These are phyloP conservation scores for Cladophialophora immunda DNA, from an alignment of 2,329 filamentous ascomycete species.

Conservation along the genomic window DNA sequence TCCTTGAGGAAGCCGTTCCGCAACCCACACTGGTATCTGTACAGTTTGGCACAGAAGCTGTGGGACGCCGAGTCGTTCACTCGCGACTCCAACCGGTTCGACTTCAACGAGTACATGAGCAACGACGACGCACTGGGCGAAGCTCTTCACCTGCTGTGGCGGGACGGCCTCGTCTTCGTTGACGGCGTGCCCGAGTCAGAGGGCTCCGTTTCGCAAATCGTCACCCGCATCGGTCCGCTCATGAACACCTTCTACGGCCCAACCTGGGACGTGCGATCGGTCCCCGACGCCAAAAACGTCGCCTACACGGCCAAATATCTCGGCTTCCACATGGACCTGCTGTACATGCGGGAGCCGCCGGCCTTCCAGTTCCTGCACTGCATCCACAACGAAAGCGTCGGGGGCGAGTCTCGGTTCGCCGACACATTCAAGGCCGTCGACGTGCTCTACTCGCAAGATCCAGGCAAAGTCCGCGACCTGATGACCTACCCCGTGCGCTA, in stretches of 20 bases:
- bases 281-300: conserved; percentile 86
- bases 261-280: conserved; percentile 88
- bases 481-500: conserved; percentile 34
- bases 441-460: conserved; percentile 45
- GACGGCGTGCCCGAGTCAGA: conserved; percentile 75
- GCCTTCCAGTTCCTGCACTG: conserved; percentile 90
- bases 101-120: conserved; percentile 76
- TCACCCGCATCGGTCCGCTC: conserved; percentile 76
- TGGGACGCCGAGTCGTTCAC: conserved; percentile 56
- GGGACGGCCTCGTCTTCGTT: conserved; percentile 79
- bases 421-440: conserved; percentile 73
- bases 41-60: conserved; percentile 42
- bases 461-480: conserved; percentile 43
- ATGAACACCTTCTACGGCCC: conserved; percentile 90
- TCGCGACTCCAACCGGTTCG: conserved; percentile 63
- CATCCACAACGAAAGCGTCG: conserved; percentile 77
- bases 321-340: conserved; percentile 90
- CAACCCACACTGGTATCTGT: conserved; percentile 48
- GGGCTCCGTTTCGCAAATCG: conserved; percentile 72
- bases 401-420: conserved; percentile 86
- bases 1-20: conserved; percentile 29
- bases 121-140: conserved; percentile 65
- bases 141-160: conserved; percentile 69
- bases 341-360: conserved; percentile 83
- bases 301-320: conserved; percentile 86